Base-by-base conservation (phyloP, 352 stramenopile genomes). In the Phytophthora melonis region DNA sequence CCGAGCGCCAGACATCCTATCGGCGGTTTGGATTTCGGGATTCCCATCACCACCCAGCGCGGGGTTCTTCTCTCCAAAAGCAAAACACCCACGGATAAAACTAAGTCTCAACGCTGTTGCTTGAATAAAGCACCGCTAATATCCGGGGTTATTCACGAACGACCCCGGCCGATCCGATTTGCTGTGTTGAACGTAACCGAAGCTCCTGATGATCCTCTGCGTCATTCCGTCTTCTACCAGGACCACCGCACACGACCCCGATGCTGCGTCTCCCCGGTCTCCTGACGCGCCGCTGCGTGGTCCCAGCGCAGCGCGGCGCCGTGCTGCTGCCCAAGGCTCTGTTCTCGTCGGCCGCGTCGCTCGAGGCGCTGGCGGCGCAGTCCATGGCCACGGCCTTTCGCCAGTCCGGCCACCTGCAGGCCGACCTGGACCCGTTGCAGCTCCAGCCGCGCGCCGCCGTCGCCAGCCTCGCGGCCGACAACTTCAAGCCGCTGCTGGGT, bases 351-450 rank as follows among this genome's bases (percentile, higher is more conserved):
- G n/a, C 77, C 5, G 60, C 86, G 41, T 87, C 86, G 41, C 74
- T 93, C 30, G 84, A 95, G 55, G 56, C 75, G 67, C 79, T 95
- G 56, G 89, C 89, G 6, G 63, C 87, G 39, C 78, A 84, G 58
- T 86, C 87, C 27, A 93, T 96, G 87, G 83, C 80, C 63, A 82
- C 69, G 10, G 77, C 85, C 8, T 96, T 96, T 60, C 87, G 89
- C 39, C 86, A 92, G 52, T 90, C 84, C 55, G 89, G 89, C 25
- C 89, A 96, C 68, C 61, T 96, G 7, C 83, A 94, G 53, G 89
- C 89, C 3, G 83, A 92, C 49, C 68, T 94, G 14, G 87, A 96
- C 21, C 89, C 89, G 4, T 68, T 96, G 13, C 63, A 91, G 68
- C 75, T 82, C 19, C 77, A 84, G 55, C 68, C 64, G 41, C 67